These are phyloP conservation scores for Talaromyces marneffei DNA, from an alignment of 2,329 filamentous ascomycete species.

Conservation along the genomic window DNA sequence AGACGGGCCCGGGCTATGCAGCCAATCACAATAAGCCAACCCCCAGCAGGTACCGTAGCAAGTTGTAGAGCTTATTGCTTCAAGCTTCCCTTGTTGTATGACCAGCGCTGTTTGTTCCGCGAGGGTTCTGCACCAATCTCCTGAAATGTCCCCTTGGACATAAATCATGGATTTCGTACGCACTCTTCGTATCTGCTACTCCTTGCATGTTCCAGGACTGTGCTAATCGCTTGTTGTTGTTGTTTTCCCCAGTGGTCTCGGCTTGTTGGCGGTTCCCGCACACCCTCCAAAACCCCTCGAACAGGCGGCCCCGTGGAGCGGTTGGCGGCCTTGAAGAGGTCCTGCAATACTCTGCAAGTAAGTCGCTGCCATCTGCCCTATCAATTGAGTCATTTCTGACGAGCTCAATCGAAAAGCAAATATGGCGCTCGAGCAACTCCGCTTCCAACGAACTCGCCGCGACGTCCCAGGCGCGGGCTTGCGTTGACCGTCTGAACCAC, in stretches of 20 bases:
- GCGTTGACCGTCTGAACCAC: slow-evolving; percentile 52
- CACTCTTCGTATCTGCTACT: neutral
- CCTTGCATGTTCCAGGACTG: neutral
- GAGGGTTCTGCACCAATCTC: neutral
- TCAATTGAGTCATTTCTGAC: neutral
- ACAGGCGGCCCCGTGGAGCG: slow-evolving; percentile 55
- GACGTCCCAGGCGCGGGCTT: slow-evolving; percentile 45
- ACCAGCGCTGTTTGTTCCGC: neutral
- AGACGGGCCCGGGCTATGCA: neutral
- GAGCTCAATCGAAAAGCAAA: slow-evolving; percentile 40
- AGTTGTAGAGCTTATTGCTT: neutral
- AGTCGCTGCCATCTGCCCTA: slow-evolving; percentile 14
- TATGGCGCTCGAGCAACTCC: slow-evolving; percentile 54
- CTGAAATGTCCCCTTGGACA: neutral
- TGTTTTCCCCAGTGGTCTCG: slow-evolving; percentile 49
- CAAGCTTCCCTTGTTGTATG: neutral
- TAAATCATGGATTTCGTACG: neutral
- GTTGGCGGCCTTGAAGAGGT: slow-evolving; percentile 55
- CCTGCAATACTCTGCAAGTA: slow-evolving; percentile 45
- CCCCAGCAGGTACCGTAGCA: neutral
- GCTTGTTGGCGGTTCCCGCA: slow-evolving; percentile 53
- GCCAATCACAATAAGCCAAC: neutral
- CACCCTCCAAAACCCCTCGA: slow-evolving; percentile 44
- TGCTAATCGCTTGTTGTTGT: neutral
- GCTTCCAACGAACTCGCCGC: slow-evolving; percentile 48